Evolutionary conservation across 441 rosid genomes (phyloP).

Genomic region (Erodium trifolium): DNA sequence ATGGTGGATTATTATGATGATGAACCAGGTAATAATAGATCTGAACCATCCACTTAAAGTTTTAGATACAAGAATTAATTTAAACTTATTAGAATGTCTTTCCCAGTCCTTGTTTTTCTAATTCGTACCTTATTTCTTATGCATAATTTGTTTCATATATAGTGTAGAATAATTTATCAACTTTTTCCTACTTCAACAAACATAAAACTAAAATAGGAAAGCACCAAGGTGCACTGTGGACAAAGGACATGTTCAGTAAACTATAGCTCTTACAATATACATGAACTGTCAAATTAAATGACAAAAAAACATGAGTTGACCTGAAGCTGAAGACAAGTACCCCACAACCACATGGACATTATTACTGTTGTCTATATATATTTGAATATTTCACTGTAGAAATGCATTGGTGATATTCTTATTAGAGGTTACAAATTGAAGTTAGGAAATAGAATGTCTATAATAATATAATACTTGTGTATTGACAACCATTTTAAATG

Average conservation of each 20-base stretch:
- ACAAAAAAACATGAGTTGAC: slow-evolving; percentile 3
- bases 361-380: not conserved
- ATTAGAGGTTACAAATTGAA: not conserved
- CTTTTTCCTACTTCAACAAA: not conserved
- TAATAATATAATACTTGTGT: not conserved
- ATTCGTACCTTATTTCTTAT: no score
- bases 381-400: not conserved
- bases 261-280: not conserved
- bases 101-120: not conserved
- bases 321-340: slow-evolving; percentile 6
- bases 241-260: slow-evolving; percentile 2
- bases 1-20: not conserved
- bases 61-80: not conserved
- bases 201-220: not conserved
- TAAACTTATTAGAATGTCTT: not conserved
- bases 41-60: slow-evolving; percentile 1
- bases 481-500: not conserved
- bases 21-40: not conserved
- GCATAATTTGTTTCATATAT: no score
- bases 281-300: slow-evolving; percentile 1
- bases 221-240: not conserved
- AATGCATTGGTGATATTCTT: not conserved
- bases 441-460: not conserved
- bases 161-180: no score
- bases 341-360: slow-evolving; percentile 1